These are phyloP conservation scores for Urostyla sp. DNA, from an alignment of 73 alveolate species.

Conservation along the genomic window DNA sequence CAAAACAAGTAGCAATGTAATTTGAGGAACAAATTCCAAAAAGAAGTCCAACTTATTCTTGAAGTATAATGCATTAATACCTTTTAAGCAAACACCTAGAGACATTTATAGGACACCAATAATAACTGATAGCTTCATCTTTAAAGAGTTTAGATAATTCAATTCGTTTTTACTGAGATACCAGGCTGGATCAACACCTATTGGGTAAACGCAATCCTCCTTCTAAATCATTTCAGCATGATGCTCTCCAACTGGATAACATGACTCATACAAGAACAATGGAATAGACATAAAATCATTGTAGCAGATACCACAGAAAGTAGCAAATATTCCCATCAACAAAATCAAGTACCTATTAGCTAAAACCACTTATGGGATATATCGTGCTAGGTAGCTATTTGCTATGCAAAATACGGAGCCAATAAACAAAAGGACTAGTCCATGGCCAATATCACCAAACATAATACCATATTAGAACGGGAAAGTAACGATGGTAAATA, in stretches of 20 bases:
- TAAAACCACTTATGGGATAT: constrained; percentile 47
- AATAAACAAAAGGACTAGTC: constrained; percentile 68
- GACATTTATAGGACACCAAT: constrained; percentile 96
- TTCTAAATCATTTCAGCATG: constrained; percentile 34
- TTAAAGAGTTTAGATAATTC: constrained; percentile 93
- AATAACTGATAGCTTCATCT: constrained; percentile 97
- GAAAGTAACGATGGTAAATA: constrained; percentile 86
- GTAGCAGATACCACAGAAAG: constrained; percentile 94
- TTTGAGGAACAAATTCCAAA: constrained; percentile 97
- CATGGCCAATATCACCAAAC: constrained; percentile 97
- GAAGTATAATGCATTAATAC: constrained; percentile 91
- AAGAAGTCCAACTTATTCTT: constrained; percentile 81
- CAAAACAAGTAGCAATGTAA: constrained; percentile 83
- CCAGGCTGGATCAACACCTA: constrained; percentile 97
- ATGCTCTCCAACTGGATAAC: constrained; percentile 69
- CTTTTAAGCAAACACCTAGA: constrained; percentile 92
- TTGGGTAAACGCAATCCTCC: constrained; percentile 85
- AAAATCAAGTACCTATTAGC: constrained; percentile 70
- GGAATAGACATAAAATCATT: constrained; percentile 98
- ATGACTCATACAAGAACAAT: constrained; percentile 83
- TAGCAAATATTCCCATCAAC: constrained; percentile 88
- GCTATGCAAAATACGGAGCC: constrained; percentile 60
- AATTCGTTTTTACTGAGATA: constrained; percentile 83
- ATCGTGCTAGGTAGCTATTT: constrained; percentile 48
- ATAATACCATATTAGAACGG: constrained; percentile 94